These are phyloP conservation scores for Phyllosticta ampelicida DNA, from an alignment of 2,329 filamentous ascomycete genomes.

Conservation along the genomic window DNA sequence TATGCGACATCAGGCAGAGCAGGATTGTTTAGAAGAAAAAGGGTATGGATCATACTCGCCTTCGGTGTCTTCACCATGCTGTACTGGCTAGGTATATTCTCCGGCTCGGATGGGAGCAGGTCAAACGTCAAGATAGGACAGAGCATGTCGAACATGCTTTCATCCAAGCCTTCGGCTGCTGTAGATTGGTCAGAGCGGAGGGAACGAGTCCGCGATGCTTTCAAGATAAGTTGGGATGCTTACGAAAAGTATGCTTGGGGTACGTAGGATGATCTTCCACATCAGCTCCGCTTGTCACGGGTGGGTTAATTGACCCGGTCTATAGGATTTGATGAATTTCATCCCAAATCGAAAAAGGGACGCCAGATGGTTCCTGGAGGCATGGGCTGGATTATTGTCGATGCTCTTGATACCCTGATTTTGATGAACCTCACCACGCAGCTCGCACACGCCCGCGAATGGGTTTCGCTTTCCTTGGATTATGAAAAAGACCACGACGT, in stretches of 20 bases:
- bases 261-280: slow-evolving; percentile 36
- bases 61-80: slow-evolving; percentile 48
- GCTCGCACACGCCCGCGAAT: slow-evolving; percentile 73
- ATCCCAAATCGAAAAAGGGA: slow-evolving; percentile 69
- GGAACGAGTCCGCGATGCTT: slow-evolving; percentile 77
- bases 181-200: slow-evolving; percentile 69
- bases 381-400: slow-evolving; percentile 96
- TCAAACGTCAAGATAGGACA: neutral
- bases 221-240: slow-evolving; percentile 82
- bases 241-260: slow-evolving; percentile 94
- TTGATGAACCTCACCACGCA: slow-evolving; percentile 92
- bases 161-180: slow-evolving; percentile 7
- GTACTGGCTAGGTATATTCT: slow-evolving; percentile 47
- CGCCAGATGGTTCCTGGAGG: slow-evolving; percentile 76
- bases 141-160: neutral
- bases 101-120: neutral
- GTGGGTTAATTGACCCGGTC: slow-evolving; percentile 9
- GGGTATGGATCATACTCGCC: slow-evolving; percentile 43
- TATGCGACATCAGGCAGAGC: slow-evolving; percentile 48
- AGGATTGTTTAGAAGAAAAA: slow-evolving; percentile 55
- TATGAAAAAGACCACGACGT: slow-evolving; percentile 94
- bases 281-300: neutral
- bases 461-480: slow-evolving; percentile 69
- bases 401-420: slow-evolving; percentile 92
- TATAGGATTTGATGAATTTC: slow-evolving; percentile 66